Percentiles rank a stretch among this genome's conserved stretches.
Conservation (phyloP, 129 eudicot species). For the Helianthus annuus region HanXRQr2.0-SUNRISE NC_035439.2:136212869-136213368, state of each 20-base stretch:
- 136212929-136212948: slow-evolving; percentile 15
- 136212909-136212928: slow-evolving; percentile 3
- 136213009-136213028: slow-evolving; percentile 13
- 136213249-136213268: too few species aligned
- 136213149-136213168: background rate
- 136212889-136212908: background rate
- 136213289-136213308: too few species aligned
- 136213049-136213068: background rate
- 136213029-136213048: slow-evolving; percentile 6
- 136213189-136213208: too few species aligned
- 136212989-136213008: slow-evolving; percentile 9
- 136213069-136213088: background rate
- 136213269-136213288: too few species aligned
- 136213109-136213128: too few species aligned
- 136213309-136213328: too few species aligned
- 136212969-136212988: background rate
- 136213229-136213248: too few species aligned
- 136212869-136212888: background rate
- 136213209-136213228: too few species aligned
- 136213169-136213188: too few species aligned
- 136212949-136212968: slow-evolving; percentile 13
- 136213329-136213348: too few species aligned
- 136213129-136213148: background rate
- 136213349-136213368: too few species aligned
- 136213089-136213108: background rate